These are phyloP conservation scores for Chrysoporthe deuterocubensis DNA, from an alignment of 2,329 filamentous ascomycete genomes.

Conservation along the genomic window DNA sequence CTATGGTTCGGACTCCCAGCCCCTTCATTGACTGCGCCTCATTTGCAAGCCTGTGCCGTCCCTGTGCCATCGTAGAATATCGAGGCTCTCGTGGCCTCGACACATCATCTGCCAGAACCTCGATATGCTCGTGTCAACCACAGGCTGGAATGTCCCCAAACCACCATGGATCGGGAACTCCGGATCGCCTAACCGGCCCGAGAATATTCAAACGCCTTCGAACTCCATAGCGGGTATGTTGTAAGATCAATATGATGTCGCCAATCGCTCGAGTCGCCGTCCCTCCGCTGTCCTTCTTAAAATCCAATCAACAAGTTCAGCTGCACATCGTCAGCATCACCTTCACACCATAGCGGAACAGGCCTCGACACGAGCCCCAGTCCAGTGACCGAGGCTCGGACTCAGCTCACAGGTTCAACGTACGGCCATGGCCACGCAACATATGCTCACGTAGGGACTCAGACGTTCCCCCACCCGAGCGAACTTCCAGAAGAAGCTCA, in stretches of 20 bases:
- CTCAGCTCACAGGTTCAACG: slow-evolving; percentile 33
- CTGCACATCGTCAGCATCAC: slow-evolving; percentile 12
- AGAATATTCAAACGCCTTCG: slow-evolving; percentile 17
- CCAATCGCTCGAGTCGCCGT: slow-evolving; percentile 15
- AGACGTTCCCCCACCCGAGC: slow-evolving; percentile 90
- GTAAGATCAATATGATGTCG: slow-evolving; percentile 12
- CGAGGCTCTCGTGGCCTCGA: background rate
- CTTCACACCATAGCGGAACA: slow-evolving; percentile 1
- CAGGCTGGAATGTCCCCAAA: background rate
- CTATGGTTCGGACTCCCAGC: background rate
- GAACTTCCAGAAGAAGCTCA: slow-evolving; percentile 94
- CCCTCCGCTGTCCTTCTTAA: slow-evolving; percentile 5
- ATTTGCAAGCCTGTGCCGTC: background rate
- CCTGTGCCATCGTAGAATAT: background rate
- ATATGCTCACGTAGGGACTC: slow-evolving; percentile 94
- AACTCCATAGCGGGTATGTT: slow-evolving; percentile 22
- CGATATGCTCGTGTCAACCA: background rate
- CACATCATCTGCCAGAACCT: background rate
- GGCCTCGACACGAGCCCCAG: background rate
- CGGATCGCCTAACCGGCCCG: too few species aligned
- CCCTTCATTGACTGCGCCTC: background rate
- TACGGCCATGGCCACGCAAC: slow-evolving; percentile 93
- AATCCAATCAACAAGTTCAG: slow-evolving; percentile 27
- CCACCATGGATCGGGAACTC: background rate
- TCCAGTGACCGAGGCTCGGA: background rate